Percentiles rank a stretch among this genome's conserved stretches.
These are phyloP conservation scores for Alisma plantagoaquatica DNA, from an alignment of 106 monocot genomes.

Conservation along the genomic window DNA sequence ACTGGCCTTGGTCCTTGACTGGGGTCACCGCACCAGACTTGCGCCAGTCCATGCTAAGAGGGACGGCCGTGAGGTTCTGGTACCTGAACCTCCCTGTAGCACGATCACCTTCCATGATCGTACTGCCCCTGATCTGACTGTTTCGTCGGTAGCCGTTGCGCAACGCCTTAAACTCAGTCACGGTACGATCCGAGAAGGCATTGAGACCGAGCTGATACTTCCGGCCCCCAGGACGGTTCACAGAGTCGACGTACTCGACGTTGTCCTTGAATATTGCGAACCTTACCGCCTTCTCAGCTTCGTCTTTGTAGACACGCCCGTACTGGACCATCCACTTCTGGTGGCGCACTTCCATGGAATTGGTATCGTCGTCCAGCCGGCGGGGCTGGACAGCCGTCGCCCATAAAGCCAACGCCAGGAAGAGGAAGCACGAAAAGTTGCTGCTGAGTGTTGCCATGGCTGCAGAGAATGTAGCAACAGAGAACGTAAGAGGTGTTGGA, in stretches of 20 bases:
- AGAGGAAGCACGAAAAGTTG: too few species aligned
- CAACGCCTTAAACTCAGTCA: constrained; percentile 4
- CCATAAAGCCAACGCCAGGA: too few species aligned
- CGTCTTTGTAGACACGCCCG: too few species aligned
- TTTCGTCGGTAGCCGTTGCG: constrained; percentile 9
- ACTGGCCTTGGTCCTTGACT: constrained; percentile 6
- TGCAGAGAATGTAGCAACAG: too few species aligned
- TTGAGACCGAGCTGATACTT: constrained; percentile 1
- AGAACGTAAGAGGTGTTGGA: too few species aligned
- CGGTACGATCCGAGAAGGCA: not conserved
- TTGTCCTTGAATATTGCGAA: constrained; percentile 6
- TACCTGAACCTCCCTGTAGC: not conserved
- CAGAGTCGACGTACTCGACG: constrained; percentile 4
- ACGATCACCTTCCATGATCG: not conserved
- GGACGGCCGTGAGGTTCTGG: not conserved
- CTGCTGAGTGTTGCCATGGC: too few species aligned
- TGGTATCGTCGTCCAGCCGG: too few species aligned
- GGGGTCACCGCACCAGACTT: constrained; percentile 7
- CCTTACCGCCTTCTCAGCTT: constrained; percentile 4
- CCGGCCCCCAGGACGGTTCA: not conserved
- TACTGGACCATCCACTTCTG: constrained; percentile 10
- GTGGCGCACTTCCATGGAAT: too few species aligned
- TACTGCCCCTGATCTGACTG: too few species aligned
- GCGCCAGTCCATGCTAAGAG: constrained; percentile 19
- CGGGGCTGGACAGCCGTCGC: too few species aligned